These are phyloP conservation scores for Naganishia albida DNA, from an alignment of 1,284 basidiomycete genomes.

Conservation along the genomic window DNA sequence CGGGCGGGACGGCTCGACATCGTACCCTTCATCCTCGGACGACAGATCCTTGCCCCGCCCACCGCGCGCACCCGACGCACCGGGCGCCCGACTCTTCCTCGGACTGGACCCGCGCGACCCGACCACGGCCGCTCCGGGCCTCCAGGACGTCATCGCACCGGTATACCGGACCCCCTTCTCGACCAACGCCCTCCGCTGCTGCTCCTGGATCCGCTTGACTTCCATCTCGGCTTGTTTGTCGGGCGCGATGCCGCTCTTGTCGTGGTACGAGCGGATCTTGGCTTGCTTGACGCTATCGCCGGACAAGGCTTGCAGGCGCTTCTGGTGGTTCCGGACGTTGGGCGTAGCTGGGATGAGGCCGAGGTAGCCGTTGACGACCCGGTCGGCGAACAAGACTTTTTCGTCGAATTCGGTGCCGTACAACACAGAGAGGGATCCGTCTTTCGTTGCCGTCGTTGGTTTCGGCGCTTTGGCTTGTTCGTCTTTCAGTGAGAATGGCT, in stretches of 20 bases:
- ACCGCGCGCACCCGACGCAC: not conserved
- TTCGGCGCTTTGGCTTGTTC: conserved; percentile 3
- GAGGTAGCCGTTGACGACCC: conserved; percentile 33
- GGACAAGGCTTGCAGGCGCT: conserved; percentile 23
- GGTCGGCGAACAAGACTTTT: conserved; percentile 28
- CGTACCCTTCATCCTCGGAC: conserved; percentile 20
- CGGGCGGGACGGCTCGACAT: not conserved
- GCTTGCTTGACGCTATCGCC: conserved; percentile 27
- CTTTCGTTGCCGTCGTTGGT: not conserved
- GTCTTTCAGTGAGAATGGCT: conserved; percentile 19
- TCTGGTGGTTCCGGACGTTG: conserved; percentile 30
- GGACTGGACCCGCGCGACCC: conserved; percentile 21
- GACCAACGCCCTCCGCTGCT: conserved; percentile 21
- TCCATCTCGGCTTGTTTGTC: conserved; percentile 31
- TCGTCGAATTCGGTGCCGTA: conserved; percentile 31
- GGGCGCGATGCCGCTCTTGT: conserved; percentile 31
- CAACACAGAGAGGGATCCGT: conserved; percentile 29
- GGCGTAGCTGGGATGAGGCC: conserved; percentile 29
- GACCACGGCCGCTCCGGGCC: conserved; percentile 18
- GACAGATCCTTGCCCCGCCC: conserved; percentile 8
- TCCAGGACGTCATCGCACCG: conserved; percentile 28
- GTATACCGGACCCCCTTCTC: conserved; percentile 29
- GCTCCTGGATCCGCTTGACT: conserved; percentile 29
- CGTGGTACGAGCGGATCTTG: conserved; percentile 31
- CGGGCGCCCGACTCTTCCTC: conserved; percentile 7